Base-by-base conservation (phyloP, 2,329 filamentous ascomycete genomes). In the Aspergillus sp. region DNA sequence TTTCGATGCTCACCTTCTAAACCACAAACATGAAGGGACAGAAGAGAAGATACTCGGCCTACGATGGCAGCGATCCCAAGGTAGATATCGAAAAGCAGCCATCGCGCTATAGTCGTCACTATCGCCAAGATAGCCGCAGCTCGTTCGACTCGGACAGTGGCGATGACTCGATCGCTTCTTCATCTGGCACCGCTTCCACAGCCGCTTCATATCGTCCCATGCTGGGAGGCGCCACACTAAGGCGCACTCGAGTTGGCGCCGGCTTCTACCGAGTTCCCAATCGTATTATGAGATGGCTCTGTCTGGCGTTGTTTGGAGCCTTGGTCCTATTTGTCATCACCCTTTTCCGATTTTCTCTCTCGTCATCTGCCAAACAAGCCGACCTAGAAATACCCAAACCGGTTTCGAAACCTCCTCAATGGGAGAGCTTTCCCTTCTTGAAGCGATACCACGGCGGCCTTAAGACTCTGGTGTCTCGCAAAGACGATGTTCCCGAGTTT, bases 391-490 rank as follows among this genome's bases (percentile, higher is more conserved):
- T 89, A 29, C 83, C 85, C 16, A 86, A 87, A 64, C 83, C 83
- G 12, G 82, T 86, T 0, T 76, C 85, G 0, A 85, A 87, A 20
- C 90, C 91, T 12, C 86, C 87, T 0, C 64, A 67, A n/a, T 98
- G 93, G 92, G 91, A 96, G 73, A 85, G 84, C 10, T 98, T 96
- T 72, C 86, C 87, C 0, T 96, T 96, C 69, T 76, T 99, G 62
- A 89, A 88, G 61, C 85, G 93, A 63, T 99, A 97, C 73, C 95
- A 97, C 73, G 94, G 92, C 14, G 95, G 95, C 0, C 83, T 99
- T 60, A 84, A 88, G 64, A 89, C 85, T 0, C 72, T 99, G 62
- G 85, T 90, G 0, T 77, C 86, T 0, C 78, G 87, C 26, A 74
- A 82, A 14, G 80, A 90, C 52, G 94, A 93, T 65, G 80, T 83